phyloP scores from a whole-genome alignment of 208 protist species.

The Crithidia sp. region DNA sequence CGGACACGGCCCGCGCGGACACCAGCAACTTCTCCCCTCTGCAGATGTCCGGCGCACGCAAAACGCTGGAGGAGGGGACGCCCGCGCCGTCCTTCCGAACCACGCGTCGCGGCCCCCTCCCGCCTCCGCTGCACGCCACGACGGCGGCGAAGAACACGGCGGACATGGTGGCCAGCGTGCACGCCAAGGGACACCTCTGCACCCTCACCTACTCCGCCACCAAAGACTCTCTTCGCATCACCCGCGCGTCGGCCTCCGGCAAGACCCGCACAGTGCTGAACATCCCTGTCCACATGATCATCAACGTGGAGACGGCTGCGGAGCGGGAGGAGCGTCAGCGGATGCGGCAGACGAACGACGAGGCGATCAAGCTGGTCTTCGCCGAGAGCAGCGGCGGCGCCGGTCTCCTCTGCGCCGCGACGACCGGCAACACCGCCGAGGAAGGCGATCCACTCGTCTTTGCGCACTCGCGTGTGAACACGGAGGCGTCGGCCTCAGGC shows the following conservation, averaged over 20 bases:
- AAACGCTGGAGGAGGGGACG: neutral
- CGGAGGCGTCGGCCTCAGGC: constrained; percentile 12
- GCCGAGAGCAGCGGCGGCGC: constrained; percentile 12
- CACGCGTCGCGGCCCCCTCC: neutral
- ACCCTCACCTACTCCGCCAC: constrained; percentile 36
- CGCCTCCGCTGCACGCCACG: neutral
- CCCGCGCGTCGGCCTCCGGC: constrained; percentile 23
- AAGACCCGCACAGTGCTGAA: constrained; percentile 48
- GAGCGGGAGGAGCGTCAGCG: constrained; percentile 55
- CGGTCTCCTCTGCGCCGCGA: constrained; percentile 26
- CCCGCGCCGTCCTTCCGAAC: neutral
- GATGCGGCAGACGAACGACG: constrained; percentile 33
- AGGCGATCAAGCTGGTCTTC: constrained; percentile 35
- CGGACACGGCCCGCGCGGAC: constrained; percentile 1
- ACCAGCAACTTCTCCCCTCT: neutral
- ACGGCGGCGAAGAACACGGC: neutral
- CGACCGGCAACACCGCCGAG: constrained; percentile 1
- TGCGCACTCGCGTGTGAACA: constrained; percentile 50
- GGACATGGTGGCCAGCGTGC: constrained; percentile 25
- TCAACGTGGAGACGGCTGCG: constrained; percentile 74
- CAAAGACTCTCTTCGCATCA: constrained; percentile 34
- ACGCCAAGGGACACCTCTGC: constrained; percentile 36
- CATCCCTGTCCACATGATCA: constrained; percentile 48
- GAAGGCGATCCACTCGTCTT: constrained; percentile 32
- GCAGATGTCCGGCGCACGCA: neutral